Evolutionary conservation across 768 basidiomycete genomes (phyloP).

Genomic region (Suillus decipiens): DNA sequence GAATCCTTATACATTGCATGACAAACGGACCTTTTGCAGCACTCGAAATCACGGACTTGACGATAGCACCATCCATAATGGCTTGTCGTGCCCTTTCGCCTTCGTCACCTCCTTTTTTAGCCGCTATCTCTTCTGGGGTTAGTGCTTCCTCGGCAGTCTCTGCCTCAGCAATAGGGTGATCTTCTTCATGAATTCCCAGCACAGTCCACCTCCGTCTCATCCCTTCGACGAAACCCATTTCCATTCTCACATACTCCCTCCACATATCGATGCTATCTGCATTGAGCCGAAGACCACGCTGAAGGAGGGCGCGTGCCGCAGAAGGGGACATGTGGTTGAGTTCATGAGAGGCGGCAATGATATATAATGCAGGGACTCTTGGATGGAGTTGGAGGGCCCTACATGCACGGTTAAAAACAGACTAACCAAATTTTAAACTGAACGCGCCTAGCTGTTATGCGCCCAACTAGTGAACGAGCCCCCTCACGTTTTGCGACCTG

Average conservation of each 20-base stretch:
- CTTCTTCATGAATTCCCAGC: slow-evolving; percentile 58
- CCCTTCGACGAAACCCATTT: slow-evolving; percentile 82
- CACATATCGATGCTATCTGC: slow-evolving; percentile 74
- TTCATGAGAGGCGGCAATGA: slow-evolving; percentile 84
- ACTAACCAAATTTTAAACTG: neutral
- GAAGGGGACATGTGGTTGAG: slow-evolving; percentile 70
- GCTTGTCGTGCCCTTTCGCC: slow-evolving; percentile 58
- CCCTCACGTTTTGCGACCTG: slow-evolving; percentile 80
- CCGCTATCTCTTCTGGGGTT: slow-evolving; percentile 28
- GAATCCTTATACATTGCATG: slow-evolving; percentile 17
- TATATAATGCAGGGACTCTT: slow-evolving; percentile 72
- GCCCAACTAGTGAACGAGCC: slow-evolving; percentile 76
- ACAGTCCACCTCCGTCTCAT: slow-evolving; percentile 78
- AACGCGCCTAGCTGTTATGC: slow-evolving; percentile 77
- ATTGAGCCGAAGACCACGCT: slow-evolving; percentile 83
- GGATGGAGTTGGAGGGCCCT: slow-evolving; percentile 91
- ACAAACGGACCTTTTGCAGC: slow-evolving; percentile 66
- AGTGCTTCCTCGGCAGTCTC: slow-evolving; percentile 13
- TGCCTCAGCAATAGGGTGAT: slow-evolving; percentile 20
- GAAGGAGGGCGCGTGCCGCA: slow-evolving; percentile 81
- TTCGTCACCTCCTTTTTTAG: slow-evolving; percentile 44
- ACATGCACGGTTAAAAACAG: slow-evolving; percentile 2
- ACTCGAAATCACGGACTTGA: slow-evolving; percentile 71
- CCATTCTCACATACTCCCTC: slow-evolving; percentile 90
- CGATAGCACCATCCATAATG: slow-evolving; percentile 79